phyloP scores from a whole-genome alignment of 163 green algal genomes.

The Chlorella variabilis region DNA sequence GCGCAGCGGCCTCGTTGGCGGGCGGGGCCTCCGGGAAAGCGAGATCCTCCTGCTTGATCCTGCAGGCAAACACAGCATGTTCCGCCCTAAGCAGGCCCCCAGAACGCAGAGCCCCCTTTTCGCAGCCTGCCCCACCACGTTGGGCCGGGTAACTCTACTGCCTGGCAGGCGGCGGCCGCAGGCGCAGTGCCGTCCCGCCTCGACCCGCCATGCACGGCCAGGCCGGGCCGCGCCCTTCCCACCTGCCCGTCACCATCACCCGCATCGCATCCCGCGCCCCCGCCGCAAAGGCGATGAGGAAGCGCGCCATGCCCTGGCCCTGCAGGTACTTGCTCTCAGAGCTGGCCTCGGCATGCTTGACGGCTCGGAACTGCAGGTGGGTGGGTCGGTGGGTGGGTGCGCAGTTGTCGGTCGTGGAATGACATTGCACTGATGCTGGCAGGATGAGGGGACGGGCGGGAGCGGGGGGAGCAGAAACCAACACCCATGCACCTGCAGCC shows the following conservation, averaged over 20 bases:
- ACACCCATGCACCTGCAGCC: too few relatives aligned
- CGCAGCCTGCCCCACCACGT: too few relatives aligned
- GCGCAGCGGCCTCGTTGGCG: background rate
- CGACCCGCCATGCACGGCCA: background rate
- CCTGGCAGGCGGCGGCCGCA: too few relatives aligned
- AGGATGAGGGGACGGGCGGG: background rate
- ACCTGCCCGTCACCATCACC: slow-evolving; percentile 22
- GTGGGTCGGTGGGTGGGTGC: too few relatives aligned
- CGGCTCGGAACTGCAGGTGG: background rate
- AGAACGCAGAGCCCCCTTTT: too few relatives aligned
- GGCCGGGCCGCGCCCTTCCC: too few relatives aligned
- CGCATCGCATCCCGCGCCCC: slow-evolving; percentile 1
- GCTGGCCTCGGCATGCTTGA: slow-evolving; percentile 24
- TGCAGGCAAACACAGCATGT: too few relatives aligned
- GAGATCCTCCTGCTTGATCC: background rate
- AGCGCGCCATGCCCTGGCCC: slow-evolving; percentile 24
- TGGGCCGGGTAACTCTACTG: too few relatives aligned
- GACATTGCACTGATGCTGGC: too few relatives aligned
- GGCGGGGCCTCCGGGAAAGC: slow-evolving; percentile 12
- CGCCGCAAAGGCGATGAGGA: slow-evolving; percentile 8
- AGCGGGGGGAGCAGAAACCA: background rate
- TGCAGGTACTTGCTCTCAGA: slow-evolving; percentile 23
- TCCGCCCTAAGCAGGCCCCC: too few relatives aligned
- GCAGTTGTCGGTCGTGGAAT: too few relatives aligned
- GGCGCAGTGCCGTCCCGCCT: too few relatives aligned